Percentiles rank a stretch among this genome's conserved stretches.
These are phyloP conservation scores for Aureobasidium leucospermi DNA, from an alignment of 2,329 filamentous ascomycete species.

Conservation along the genomic window DNA sequence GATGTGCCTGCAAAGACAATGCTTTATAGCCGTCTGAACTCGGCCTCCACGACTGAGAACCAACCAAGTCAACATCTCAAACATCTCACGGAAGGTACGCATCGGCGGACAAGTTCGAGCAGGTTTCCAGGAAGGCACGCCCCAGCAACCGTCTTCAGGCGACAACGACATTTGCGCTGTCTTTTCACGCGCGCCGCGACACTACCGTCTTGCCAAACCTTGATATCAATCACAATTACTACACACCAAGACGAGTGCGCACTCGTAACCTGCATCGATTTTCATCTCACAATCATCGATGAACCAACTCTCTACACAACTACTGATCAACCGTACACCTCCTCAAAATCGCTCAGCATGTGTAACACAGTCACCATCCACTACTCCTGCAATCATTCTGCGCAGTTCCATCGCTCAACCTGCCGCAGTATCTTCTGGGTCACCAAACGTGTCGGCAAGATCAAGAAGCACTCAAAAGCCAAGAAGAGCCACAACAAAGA, in stretches of 20 bases:
- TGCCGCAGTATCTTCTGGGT: conserved; percentile 3
- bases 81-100: neutral
- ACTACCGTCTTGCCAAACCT: no score
- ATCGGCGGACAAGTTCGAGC: neutral
- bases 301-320: neutral
- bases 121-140: neutral
- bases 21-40: no score
- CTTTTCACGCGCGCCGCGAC: neutral
- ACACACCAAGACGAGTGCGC: neutral
- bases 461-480: neutral
- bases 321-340: neutral
- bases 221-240: neutral
- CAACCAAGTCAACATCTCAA: no score
- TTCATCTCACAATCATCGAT: no score
- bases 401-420: conserved; percentile 5
- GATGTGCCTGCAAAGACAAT: no score
- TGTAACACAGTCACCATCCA: conserved; percentile 1
- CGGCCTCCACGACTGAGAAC: no score
- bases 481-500: neutral
- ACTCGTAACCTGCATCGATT: neutral
- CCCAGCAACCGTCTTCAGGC: neutral
- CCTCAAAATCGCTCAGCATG: neutral
- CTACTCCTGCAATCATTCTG: conserved; percentile 5
- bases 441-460: neutral
- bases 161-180: neutral